A percentile compares a stretch with the other conserved stretches of the same genome.
Conservation (phyloP, 2,329 filamentous ascomycete genomes). For the Fusarium camptoceras region DNA sequence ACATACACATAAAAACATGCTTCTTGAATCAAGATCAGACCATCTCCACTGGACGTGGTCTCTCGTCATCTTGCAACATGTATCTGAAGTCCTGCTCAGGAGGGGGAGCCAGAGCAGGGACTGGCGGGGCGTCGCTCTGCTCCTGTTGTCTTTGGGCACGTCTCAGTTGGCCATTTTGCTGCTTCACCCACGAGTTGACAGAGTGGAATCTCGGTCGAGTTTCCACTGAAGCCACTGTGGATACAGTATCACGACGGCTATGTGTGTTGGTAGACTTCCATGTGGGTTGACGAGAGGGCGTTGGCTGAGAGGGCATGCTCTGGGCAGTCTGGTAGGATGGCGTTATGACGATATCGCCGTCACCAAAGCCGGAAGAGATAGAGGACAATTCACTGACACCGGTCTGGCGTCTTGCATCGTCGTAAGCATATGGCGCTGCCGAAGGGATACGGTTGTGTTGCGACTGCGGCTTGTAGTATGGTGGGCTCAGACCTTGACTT, state of each 20-base stretch:
- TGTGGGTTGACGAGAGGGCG: conserved; percentile 27
- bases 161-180: conserved; percentile 68
- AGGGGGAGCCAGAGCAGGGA: conserved; percentile 55
- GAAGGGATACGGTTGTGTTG: conserved; percentile 35
- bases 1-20: conserved; percentile 2
- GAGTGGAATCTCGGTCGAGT: conserved; percentile 66
- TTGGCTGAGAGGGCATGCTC: conserved; percentile 31
- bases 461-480: conserved; percentile 1
- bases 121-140: conserved; percentile 52
- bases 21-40: conserved; percentile 11
- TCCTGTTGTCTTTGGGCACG: conserved; percentile 56
- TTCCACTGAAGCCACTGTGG: conserved; percentile 66
- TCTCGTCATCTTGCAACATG: conserved; percentile 64
- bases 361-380: conserved; percentile 73
- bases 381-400: conserved; percentile 67
- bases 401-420: conserved; percentile 45
- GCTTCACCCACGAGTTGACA: conserved; percentile 73
- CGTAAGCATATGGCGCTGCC: conserved; percentile 33
- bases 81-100: conserved; percentile 61
- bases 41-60: conserved; percentile 57
- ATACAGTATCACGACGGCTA: conserved; percentile 61
- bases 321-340: conserved; percentile 41
- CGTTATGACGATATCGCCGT: conserved; percentile 67
- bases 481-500: conserved; percentile 22
- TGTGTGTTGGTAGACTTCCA: conserved; percentile 29